A percentile compares a stretch with the other conserved stretches of the same genome.
These are phyloP conservation scores for Trametes villosa DNA, from an alignment of 768 basidiomycete genomes.

Conservation along the genomic window DNA sequence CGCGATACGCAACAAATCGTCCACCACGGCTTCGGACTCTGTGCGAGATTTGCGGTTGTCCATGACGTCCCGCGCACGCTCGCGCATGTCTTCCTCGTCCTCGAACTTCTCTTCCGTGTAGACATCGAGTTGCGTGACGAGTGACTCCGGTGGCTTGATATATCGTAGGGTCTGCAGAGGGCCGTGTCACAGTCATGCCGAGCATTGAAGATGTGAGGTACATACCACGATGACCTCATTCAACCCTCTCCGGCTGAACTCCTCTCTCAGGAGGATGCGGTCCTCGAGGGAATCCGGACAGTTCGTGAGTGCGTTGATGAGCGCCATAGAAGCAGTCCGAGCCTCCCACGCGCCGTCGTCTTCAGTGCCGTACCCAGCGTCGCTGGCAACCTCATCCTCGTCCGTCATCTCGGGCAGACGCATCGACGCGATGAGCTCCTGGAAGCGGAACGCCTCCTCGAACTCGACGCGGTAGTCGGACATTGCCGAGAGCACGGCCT, in stretches of 20 bases:
- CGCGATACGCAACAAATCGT: slow-evolving; percentile 63
- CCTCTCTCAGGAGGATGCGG: slow-evolving; percentile 78
- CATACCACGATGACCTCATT: slow-evolving; percentile 85
- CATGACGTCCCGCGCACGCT: slow-evolving; percentile 53
- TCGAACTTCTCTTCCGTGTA: slow-evolving; percentile 91
- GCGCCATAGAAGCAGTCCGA: slow-evolving; percentile 70
- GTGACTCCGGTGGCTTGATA: slow-evolving; percentile 70
- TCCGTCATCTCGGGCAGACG: slow-evolving; percentile 52
- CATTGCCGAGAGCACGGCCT: slow-evolving; percentile 72
- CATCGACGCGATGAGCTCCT: slow-evolving; percentile 69
- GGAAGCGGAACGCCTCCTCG: slow-evolving; percentile 80
- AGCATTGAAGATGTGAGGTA: slow-evolving; percentile 16
- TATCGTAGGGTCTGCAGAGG: slow-evolving; percentile 68
- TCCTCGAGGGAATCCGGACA: slow-evolving; percentile 80
- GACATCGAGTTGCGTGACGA: slow-evolving; percentile 80
- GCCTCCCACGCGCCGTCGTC: slow-evolving; percentile 84
- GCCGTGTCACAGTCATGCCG: not conserved
- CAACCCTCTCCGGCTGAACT: slow-evolving; percentile 79
- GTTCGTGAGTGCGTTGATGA: slow-evolving; percentile 80
- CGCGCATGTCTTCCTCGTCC: slow-evolving; percentile 84
- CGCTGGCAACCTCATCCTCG: slow-evolving; percentile 39
- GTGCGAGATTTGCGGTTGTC: slow-evolving; percentile 37
- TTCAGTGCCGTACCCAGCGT: slow-evolving; percentile 45
- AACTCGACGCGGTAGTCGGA: slow-evolving; percentile 78
- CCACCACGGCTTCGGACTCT: slow-evolving; percentile 58